These are phyloP conservation scores for Chytriomyces sp. DNA, from an alignment of 192 early-diverging fungal genomes.

Conservation along the genomic window DNA sequence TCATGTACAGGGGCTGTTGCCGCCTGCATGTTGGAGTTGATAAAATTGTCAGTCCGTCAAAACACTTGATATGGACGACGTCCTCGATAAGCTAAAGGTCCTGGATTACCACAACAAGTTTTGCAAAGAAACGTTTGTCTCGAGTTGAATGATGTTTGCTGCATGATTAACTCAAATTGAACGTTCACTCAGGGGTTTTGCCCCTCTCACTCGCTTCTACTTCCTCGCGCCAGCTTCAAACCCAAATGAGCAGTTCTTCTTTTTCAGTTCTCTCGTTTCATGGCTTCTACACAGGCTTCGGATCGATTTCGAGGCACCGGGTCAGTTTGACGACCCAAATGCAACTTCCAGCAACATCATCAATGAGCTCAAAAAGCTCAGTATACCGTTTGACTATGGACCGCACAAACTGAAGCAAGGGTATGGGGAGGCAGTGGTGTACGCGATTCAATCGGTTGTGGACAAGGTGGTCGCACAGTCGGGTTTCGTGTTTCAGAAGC, in stretches of 20 bases:
- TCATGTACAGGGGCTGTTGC: not conserved
- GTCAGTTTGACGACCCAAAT: conserved; percentile 66
- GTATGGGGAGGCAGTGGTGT: conserved; percentile 56
- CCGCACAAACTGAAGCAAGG: conserved; percentile 59
- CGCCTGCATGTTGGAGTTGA: not conserved
- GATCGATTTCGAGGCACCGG: conserved; percentile 50
- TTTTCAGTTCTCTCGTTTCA: conserved; percentile 51
- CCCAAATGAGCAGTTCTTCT: conserved; percentile 61
- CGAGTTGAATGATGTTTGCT: not conserved
- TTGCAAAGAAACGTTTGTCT: conserved; percentile 45
- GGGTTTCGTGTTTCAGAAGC: conserved; percentile 51
- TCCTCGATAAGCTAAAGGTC: conserved; percentile 53
- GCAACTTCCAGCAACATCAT: conserved; percentile 55
- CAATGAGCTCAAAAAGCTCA: conserved; percentile 53
- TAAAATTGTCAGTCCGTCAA: not conserved
- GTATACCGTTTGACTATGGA: conserved; percentile 56
- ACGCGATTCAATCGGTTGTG: conserved; percentile 43
- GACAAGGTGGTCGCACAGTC: conserved; percentile 45
- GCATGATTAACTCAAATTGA: too few relatives aligned
- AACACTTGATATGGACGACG: conserved; percentile 41
- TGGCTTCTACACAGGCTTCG: conserved; percentile 52
- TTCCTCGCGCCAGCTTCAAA: conserved; percentile 45
- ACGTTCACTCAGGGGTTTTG: conserved; percentile 34
- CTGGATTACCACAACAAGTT: conserved; percentile 54
- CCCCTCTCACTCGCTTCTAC: conserved; percentile 48